phyloP scores from a whole-genome alignment of 805 yeast species.

The Pichia rugopelliculosa region DNA sequence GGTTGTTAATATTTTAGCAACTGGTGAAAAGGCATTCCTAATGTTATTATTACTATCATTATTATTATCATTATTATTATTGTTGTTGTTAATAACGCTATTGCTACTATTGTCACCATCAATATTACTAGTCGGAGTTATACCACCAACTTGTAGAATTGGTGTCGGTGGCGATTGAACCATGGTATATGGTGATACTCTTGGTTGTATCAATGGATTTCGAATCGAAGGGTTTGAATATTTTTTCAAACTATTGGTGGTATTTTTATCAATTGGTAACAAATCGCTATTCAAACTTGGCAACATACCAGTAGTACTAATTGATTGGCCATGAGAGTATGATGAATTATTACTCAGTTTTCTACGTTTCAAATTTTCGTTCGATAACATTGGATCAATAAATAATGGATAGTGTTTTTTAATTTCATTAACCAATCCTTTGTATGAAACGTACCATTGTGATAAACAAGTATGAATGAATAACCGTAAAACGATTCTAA shows the following conservation, averaged over 20 bases:
- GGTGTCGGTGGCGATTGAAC: slow-evolving; percentile 3
- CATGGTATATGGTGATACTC: not conserved
- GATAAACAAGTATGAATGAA: slow-evolving; percentile 56
- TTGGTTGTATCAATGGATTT: not conserved
- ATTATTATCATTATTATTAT: not conserved
- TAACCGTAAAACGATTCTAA: slow-evolving; percentile 47
- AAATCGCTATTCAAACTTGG: not conserved
- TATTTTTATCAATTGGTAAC: not conserved
- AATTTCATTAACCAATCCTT: slow-evolving; percentile 10
- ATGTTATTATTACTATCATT: slow-evolving; percentile 13
- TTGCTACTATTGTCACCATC: not conserved
- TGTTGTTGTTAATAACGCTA: not conserved
- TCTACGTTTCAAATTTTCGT: not conserved
- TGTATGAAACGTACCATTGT: slow-evolving; percentile 34
- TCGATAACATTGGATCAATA: not conserved
- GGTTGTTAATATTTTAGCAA: not conserved
- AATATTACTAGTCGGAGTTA: not conserved
- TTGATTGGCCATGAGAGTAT: not conserved
- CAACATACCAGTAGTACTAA: not conserved
- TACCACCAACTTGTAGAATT: not conserved
- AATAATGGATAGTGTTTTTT: not conserved
- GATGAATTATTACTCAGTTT: not conserved
- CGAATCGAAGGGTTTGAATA: not conserved
- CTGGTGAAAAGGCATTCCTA: not conserved
- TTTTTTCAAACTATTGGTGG: not conserved